Conservation (phyloP, 768 basidiomycete species). For the Pleurotus tuoliensis region DNA sequence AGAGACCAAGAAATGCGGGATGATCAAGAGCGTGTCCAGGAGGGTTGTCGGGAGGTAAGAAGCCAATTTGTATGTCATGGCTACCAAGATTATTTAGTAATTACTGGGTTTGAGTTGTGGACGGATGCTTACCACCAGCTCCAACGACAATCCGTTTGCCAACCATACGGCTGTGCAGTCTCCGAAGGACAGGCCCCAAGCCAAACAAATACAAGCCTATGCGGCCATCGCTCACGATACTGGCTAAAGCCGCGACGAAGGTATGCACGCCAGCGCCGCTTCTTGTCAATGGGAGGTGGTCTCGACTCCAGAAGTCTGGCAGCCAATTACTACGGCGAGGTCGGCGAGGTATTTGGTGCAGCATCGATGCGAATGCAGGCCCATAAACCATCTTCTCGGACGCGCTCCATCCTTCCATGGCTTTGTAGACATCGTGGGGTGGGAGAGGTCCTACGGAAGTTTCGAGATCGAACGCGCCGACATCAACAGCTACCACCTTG, state of each 20-base stretch:
- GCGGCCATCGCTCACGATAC: constrained; percentile 57
- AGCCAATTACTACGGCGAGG: constrained; percentile 23
- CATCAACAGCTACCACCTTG: constrained; percentile 68
- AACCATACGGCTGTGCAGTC: constrained; percentile 50
- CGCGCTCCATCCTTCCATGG: constrained; percentile 70
- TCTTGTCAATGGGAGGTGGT: constrained; percentile 33
- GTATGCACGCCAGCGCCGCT: constrained; percentile 52
- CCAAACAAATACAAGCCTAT: constrained; percentile 34
- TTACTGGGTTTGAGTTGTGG: background rate
- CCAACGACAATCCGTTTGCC: constrained; percentile 73
- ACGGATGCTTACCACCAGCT: constrained; percentile 61
- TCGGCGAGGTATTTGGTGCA: constrained; percentile 22
- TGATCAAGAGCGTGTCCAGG: constrained; percentile 59
- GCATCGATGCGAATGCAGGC: constrained; percentile 54
- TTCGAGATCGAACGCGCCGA: constrained; percentile 52
- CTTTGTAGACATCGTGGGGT: constrained; percentile 36
- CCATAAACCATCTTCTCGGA: constrained; percentile 74
- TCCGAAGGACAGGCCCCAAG: constrained; percentile 42
- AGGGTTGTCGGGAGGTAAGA: constrained; percentile 64
- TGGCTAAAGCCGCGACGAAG: constrained; percentile 57
- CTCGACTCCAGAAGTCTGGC: constrained; percentile 33
- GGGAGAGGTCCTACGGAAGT: constrained; percentile 17
- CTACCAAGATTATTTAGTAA: constrained; percentile 29
- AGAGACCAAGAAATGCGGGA: constrained; percentile 63
- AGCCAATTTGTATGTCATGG: constrained; percentile 64